Evolutionary conservation across 2,329 filamentous ascomycete species (phyloP), one percentile per base, ranked within the genome.

Genomic region (Aureobasidium mangrovei): DNA sequence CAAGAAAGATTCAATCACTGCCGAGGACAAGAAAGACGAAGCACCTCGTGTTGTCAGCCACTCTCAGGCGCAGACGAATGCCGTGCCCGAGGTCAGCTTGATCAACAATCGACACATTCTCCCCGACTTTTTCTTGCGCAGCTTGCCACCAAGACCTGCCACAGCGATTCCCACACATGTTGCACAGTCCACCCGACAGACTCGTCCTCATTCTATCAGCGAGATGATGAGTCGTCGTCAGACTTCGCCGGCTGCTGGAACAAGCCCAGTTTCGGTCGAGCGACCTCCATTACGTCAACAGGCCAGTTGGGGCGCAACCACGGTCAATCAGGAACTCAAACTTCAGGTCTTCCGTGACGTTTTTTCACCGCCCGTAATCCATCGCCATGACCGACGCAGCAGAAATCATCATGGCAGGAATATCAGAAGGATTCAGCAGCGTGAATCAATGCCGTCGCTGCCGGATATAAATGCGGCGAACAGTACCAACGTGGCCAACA

Each of bases 41-140:
- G 65, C 72, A 40, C 74, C 73, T 44, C 71, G 82, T 45, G 75
- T 83, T 45, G 77, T 85, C 57, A 84, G 82, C 64, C 90, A 95
- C 67, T 94, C 88, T 9, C 78, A 95, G 31, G 78, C 95, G 57
- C 80, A 87, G 55, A 79, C 81, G 35, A 79, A 82, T 33, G 80
- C 85, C 26, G 60, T 95, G 31, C 91, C 91, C 2, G 91, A 93
- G 39, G 91, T 97, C 44, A 89, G 93, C 0, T 89, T 96, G 58
- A 88, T 91, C 64, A 91, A 96, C 67, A 97, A 97, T 66, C 82
- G 86, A 60, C 91, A 97, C 65, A 95, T 97, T 56, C 83, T 96
- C 40, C 91, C 91, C 1, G 83, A 88, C 43, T 88, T 87, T 63
- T 77, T 96, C 29, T 85, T 96, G 47, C 57, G 59, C 26, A 81